Evolutionary conservation across 805 yeast genomes (phyloP).

Genomic region (Metschnikowia amazonensis): DNA sequence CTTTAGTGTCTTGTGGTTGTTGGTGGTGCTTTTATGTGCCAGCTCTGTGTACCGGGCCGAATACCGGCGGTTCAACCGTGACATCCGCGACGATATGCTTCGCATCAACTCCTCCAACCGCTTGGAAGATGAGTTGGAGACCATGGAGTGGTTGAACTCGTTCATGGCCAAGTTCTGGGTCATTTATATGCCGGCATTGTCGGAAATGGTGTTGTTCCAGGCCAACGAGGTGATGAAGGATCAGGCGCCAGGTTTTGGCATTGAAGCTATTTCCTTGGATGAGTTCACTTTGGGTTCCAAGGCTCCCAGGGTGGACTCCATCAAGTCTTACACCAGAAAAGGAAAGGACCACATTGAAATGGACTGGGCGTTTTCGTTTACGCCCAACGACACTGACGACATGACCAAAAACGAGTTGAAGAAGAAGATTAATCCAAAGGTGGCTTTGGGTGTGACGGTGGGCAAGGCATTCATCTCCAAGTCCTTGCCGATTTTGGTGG

Average conservation of each 20-base stretch:
- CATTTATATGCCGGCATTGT: constrained; percentile 80
- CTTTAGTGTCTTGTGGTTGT: constrained; percentile 60
- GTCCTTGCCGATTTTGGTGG: constrained; percentile 72
- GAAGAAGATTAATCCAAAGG: constrained; percentile 72
- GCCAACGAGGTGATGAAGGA: constrained; percentile 68
- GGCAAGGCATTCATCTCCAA: constrained; percentile 81
- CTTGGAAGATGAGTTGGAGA: constrained; percentile 60
- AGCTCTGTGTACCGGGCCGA: constrained; percentile 69
- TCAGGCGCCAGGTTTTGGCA: constrained; percentile 79
- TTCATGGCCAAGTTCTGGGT: constrained; percentile 82
- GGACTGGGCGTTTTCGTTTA: constrained; percentile 80
- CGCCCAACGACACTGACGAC: constrained; percentile 79
- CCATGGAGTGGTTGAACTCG: constrained; percentile 78
- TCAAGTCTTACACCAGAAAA: constrained; percentile 67
- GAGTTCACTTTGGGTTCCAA: constrained; percentile 79
- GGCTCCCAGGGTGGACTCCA: constrained; percentile 69
- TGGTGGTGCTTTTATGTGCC: constrained; percentile 55
- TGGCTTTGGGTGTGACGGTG: constrained; percentile 72
- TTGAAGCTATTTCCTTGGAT: constrained; percentile 67
- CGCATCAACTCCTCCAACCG: constrained; percentile 62
- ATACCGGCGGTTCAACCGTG: constrained; percentile 69
- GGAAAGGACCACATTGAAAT: constrained; percentile 68
- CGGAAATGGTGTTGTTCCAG: constrained; percentile 66
- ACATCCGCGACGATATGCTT: constrained; percentile 71
- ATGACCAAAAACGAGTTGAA: constrained; percentile 75